Evolutionary conservation across 805 yeast genomes (phyloP), one percentile per base, ranked within the genome.

Genomic region (Nakazawaea sp.): DNA sequence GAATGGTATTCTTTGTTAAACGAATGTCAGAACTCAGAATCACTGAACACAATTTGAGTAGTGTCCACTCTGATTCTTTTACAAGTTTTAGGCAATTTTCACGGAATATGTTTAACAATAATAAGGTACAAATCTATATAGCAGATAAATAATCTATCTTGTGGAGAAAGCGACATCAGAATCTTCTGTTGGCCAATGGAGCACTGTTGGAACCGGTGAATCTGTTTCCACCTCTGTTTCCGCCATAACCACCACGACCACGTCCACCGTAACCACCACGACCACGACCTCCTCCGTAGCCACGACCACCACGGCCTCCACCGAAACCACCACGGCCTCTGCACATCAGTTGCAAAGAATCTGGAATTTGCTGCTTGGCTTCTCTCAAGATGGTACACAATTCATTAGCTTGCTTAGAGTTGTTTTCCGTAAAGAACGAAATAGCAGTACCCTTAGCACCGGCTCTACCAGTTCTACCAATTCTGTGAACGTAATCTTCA

Each of bases 381-480:
- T 92, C 98, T 62, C 80, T 77, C 72, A 92, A 73, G 55, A 92
- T 89, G 53, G 83, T 81, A 53, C 90, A 75, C 57, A 92, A 74
- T 54, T 87, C 92, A 53, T 85, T 83, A 50, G 97, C 97, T 64
- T 88, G 75, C 66, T 82, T 78, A 51, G 86, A 69, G 71, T 88
- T 86, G 48, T 72, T 89, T 47, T 78, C 83, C 42, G 97, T 87
- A 75, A 92, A 92, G 62, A 90, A 78, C 7, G 97, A 86, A 48
- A 88, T 77, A 39, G 98, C 97, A 45, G 92, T 89, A 75, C 98
- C 98, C 45, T 73, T 72, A 45, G 88, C 80, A 62, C 97, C 97
- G 49, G 97, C 98, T 77, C 98, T 87, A 62, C 98, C 98, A 47
- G 98, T 89, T 78, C 97, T 89, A 64, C 98, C 98, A 58, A 90